phyloP scores from a whole-genome alignment of 768 basidiomycete species.

The Chalciporus piperatus region DNA sequence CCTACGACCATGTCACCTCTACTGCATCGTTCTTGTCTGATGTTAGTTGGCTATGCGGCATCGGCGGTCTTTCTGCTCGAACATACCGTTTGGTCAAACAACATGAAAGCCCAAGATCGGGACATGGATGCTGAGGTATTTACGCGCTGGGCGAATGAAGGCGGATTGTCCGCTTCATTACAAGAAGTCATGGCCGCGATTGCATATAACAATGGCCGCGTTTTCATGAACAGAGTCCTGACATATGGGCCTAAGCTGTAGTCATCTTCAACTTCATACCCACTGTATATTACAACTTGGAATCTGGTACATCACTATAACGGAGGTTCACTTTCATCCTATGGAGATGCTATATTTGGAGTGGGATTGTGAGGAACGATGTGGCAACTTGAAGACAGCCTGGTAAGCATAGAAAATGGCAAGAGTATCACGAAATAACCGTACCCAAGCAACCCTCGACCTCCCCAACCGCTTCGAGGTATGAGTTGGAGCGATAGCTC shows the following conservation, averaged over 20 bases:
- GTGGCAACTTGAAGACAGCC: conserved; percentile 47
- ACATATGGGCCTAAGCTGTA: conserved; percentile 21
- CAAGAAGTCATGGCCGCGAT: conserved; percentile 20
- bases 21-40: conserved; percentile 54
- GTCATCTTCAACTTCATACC: neutral
- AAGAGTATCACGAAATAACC: conserved; percentile 17
- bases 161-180: conserved; percentile 30
- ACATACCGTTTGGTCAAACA: conserved; percentile 61
- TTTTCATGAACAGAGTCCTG: conserved; percentile 15
- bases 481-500: conserved; percentile 52
- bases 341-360: neutral
- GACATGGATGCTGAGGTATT: conserved; percentile 53
- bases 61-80: conserved; percentile 61
- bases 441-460: conserved; percentile 80
- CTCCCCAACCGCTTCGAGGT: conserved; percentile 81
- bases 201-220: conserved; percentile 1
- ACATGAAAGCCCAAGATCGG: conserved; percentile 24
- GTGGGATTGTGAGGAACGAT: conserved; percentile 49
- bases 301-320: neutral
- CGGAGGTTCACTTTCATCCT: neutral
- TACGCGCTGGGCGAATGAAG: conserved; percentile 46
- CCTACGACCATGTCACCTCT: conserved; percentile 40
- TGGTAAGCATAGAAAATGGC: conserved; percentile 3
- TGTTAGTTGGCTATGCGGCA: conserved; percentile 54
- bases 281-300: neutral